phyloP scores from a whole-genome alignment of 169 alveolate species.

The Eimeria mitis region DNA sequence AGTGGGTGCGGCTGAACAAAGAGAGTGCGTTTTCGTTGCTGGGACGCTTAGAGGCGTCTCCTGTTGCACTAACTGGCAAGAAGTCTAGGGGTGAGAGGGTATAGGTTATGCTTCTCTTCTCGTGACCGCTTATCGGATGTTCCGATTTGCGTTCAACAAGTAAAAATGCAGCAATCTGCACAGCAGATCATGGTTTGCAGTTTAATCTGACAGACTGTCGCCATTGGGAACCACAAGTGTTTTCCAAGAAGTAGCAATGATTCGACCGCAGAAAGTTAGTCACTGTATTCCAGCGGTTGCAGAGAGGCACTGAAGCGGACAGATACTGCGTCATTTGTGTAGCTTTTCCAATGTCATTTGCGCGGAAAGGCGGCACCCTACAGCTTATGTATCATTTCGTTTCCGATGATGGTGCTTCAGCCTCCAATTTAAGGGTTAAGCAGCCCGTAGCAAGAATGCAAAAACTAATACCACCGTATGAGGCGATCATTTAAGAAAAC shows the following conservation, averaged over 20 bases:
- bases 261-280: not conserved
- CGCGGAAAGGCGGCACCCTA: not conserved
- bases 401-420: not conserved
- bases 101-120: no score
- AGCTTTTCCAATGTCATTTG: not conserved
- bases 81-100: no score
- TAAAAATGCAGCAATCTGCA: not conserved
- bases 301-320: not conserved
- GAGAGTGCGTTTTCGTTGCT: not conserved
- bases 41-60: not conserved
- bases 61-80: not conserved
- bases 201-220: not conserved
- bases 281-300: not conserved
- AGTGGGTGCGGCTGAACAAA: not conserved
- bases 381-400: not conserved
- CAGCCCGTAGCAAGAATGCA: not conserved
- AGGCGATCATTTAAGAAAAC: not conserved
- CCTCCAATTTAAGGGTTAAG: not conserved
- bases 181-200: no score
- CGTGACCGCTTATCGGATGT: no score
- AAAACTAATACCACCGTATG: not conserved
- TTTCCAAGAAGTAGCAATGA: not conserved
- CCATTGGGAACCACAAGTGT: not conserved
- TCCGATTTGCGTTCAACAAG: not conserved
- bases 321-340: not conserved